These are phyloP conservation scores for Epichloe glyceriae DNA, from an alignment of 2,329 filamentous ascomycete genomes.

Conservation along the genomic window DNA sequence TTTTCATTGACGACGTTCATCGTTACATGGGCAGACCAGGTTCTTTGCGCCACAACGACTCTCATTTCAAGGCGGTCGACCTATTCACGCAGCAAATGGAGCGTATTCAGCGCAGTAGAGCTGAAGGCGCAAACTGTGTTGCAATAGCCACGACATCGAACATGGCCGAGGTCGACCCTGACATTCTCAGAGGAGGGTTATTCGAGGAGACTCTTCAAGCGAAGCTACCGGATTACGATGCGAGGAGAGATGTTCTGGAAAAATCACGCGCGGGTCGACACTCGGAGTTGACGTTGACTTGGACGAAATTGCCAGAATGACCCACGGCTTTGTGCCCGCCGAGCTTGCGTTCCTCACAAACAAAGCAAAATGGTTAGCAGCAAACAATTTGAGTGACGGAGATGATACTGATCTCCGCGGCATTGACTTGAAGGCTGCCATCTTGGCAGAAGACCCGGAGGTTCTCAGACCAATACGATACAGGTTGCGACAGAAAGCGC, in stretches of 20 bases:
- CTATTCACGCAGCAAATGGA: constrained; percentile 83
- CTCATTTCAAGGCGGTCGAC: constrained; percentile 76
- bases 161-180: constrained; percentile 74
- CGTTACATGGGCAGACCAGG: constrained; percentile 63
- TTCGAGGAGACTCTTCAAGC: constrained; percentile 82
- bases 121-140: constrained; percentile 65
- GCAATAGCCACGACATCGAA: constrained; percentile 85
- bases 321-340: constrained; percentile 84
- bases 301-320: constrained; percentile 60
- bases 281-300: constrained; percentile 63
- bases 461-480: background rate
- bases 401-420: constrained; percentile 13
- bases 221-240: constrained; percentile 68
- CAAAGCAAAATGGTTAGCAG: constrained; percentile 26
- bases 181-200: constrained; percentile 56
- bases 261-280: constrained; percentile 53
- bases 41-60: constrained; percentile 71
- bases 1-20: constrained; percentile 90
- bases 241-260: constrained; percentile 67
- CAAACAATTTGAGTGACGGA: constrained; percentile 18
- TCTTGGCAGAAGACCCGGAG: background rate
- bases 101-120: constrained; percentile 51
- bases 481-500: background rate
- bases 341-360: constrained; percentile 60
- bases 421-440: constrained; percentile 2